These are phyloP conservation scores for Boletus rubropictus DNA, from an alignment of 768 basidiomycete genomes.

Conservation along the genomic window DNA sequence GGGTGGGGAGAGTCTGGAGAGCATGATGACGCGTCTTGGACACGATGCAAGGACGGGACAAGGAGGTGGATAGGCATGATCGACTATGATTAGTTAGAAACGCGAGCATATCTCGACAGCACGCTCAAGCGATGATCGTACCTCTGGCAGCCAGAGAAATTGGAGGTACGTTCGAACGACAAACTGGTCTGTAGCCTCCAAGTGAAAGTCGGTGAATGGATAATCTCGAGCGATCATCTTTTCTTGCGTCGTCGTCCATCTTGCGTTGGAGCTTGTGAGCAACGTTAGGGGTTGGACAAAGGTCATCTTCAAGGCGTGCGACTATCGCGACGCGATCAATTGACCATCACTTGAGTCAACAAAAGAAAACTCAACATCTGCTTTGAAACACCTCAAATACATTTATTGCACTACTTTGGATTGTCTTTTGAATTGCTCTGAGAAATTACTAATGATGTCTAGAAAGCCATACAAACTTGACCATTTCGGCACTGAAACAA, in stretches of 20 bases:
- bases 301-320: constrained; percentile 12
- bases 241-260: constrained; percentile 42
- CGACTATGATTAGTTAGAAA: constrained; percentile 42
- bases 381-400: no score
- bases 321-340: neutral
- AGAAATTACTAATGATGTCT: no score
- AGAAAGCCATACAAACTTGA: no score
- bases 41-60: constrained; percentile 35
- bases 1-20: constrained; percentile 40
- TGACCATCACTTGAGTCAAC: no score
- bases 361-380: no score
- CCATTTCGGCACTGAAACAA: no score
- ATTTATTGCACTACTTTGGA: no score
- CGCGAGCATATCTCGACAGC: neutral
- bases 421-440: no score
- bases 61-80: constrained; percentile 63
- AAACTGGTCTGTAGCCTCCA: constrained; percentile 51
- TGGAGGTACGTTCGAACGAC: constrained; percentile 65
- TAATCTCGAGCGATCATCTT: constrained; percentile 51
- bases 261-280: neutral
- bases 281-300: constrained; percentile 13
- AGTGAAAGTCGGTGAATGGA: constrained; percentile 41
- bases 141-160: constrained; percentile 75
- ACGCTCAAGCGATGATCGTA: constrained; percentile 22
- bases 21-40: constrained; percentile 32